Conservation (phyloP, 176 grass and related monocot genomes). For the Bothriochloa decipiens region DNA sequence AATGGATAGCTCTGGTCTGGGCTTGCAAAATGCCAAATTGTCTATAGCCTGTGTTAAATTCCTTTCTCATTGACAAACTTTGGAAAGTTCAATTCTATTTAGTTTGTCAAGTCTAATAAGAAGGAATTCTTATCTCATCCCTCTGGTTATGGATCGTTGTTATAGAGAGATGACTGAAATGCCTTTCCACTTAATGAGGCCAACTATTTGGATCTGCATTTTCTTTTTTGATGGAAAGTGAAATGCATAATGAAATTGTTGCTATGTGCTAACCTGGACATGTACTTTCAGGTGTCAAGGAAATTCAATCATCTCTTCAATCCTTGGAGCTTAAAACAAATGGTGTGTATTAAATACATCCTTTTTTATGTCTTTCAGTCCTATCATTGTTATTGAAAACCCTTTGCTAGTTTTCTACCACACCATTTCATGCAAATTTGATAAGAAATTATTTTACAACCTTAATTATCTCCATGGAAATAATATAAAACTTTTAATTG, state of each 20-base stretch:
- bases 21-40: background rate
- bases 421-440: slow-evolving; percentile 24
- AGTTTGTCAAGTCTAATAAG: background rate
- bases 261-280: slow-evolving; percentile 23
- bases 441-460: background rate
- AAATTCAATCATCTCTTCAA: slow-evolving; percentile 68
- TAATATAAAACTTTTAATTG: background rate
- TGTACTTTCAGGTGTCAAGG: slow-evolving; percentile 64
- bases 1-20: background rate
- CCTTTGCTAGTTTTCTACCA: background rate
- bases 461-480: slow-evolving; percentile 2
- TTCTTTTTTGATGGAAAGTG: background rate
- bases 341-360: slow-evolving; percentile 36
- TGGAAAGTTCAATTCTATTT: slow-evolving; percentile 7
- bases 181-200: background rate
- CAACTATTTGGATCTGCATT: background rate
- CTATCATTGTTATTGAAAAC: slow-evolving; percentile 14
- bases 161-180: background rate
- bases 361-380: background rate
- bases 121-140: background rate
- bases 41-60: background rate
- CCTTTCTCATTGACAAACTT: background rate
- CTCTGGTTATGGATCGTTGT: background rate
- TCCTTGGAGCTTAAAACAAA: slow-evolving; percentile 72
- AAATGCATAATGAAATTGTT: background rate